phyloP scores from a whole-genome alignment of 176 grass and related monocot genomes.

The Chrysopogon serrulatus region DNA sequence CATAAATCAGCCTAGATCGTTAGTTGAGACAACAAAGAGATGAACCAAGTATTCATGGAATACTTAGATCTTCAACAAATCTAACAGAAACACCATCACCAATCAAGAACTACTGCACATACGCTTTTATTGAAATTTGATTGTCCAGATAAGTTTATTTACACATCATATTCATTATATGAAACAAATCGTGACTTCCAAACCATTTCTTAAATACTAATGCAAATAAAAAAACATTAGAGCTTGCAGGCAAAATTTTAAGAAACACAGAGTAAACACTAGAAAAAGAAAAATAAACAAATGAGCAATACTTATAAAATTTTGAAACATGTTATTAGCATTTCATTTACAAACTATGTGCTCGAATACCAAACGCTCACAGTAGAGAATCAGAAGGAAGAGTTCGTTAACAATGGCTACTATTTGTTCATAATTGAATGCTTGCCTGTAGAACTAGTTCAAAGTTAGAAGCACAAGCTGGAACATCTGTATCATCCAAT shows the following conservation, averaged over 20 bases:
- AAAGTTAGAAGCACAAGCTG: conserved; percentile 37
- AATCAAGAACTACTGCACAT: not conserved
- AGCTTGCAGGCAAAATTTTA: not conserved
- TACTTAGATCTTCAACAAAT: not conserved
- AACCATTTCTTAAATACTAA: not conserved
- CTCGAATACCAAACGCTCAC: not conserved
- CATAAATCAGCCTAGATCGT: not conserved
- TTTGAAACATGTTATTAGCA: not conserved
- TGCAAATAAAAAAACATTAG: not conserved
- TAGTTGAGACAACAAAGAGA: not conserved
- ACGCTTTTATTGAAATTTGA: not conserved
- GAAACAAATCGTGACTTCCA: not conserved
- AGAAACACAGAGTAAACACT: not conserved
- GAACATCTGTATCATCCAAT: conserved; percentile 26
- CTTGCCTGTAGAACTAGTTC: conserved; percentile 46
- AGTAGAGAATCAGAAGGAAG: not conserved
- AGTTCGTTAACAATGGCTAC: not conserved
- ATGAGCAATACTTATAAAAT: not conserved
- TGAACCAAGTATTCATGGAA: not conserved
- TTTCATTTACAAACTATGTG: not conserved
- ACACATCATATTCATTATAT: not conserved
- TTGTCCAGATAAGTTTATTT: not conserved
- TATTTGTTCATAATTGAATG: not conserved
- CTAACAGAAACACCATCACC: not conserved
- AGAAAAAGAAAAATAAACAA: not conserved